Base-by-base conservation (phyloP, 2,329 filamentous ascomycete species). In the Ceratocystis colombiana region DNA sequence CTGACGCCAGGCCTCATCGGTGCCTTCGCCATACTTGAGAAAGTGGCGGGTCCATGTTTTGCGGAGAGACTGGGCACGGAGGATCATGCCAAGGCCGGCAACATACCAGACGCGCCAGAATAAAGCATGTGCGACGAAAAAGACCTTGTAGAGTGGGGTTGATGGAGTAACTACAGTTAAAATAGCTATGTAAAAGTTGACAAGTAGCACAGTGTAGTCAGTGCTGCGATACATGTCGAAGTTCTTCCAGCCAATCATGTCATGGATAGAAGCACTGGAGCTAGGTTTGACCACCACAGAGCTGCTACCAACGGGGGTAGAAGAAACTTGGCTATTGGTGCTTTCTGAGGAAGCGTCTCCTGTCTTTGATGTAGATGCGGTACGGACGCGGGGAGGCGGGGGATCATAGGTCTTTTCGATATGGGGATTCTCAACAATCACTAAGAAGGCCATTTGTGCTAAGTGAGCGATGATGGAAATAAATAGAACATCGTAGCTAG, bases 1-100 rank as follows among this genome's bases (percentile, higher is more conserved):
- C 74, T 99, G 93, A 66, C 88, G 86, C 94, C 94, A 99, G 3
- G 93, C 93, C 76, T 97, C 94, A 68, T 88, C 87, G 2, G 87
- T 87, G 68, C 84, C 91, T 74, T 97, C 94, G 69, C 94, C 94
- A 72, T 88, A 96, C 75, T 99, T 99, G 77, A 99, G 84, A 73
- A 97, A 99, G 78, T 99, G 94, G 30, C 94, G 86, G 17, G 93
- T 97, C 90, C 94, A 97, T 75, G 88, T 86, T 78, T 97, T 97
- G 76, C 87, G 85, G 72, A 88, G 87, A 22, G 93, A 96, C 75
- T 99, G 94, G 66, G 84, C 82, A 71, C 90, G 86, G 61, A 99
- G 82, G 68, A 97, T 86, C 71, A 89, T 82, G 57, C 93, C 94
- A 30, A 99, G 83, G 28, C 94, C 94, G 65, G 94, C 76, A 10